Evolutionary conservation across 768 basidiomycete genomes (phyloP), one percentile per base, ranked within the genome.

Genomic region (Mycena polygramma): DNA sequence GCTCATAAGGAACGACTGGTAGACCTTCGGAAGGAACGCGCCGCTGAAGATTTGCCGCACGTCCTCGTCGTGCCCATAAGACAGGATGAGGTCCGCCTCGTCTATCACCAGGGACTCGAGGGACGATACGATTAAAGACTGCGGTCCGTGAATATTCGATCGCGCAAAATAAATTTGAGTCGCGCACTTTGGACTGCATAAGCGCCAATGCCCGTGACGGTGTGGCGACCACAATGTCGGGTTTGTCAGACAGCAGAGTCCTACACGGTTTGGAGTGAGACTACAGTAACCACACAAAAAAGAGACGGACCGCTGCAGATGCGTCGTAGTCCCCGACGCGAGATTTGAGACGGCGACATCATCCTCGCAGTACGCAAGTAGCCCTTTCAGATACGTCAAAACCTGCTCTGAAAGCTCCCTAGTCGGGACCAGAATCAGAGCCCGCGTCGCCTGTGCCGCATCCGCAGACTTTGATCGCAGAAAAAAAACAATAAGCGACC

Each of bases 21-120:
- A 94, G 69, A 93, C 90, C 79, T 90, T 92, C 63, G 92, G 95
- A 37, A 93, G 87, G 79, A 88, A 92, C 49, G 85, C 88, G 55
- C 89, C 94, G 64, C 81, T 86, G 70, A 93, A 91, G 24, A 88
- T 86, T 68, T 91, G 88, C 35, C 91, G 89, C 53, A 97, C 88
- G 69, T 96, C 95, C 76, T 96, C 94, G 70, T 96, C 93, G 73
- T 99, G 95, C 4, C 98, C 98, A 78, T 99, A 99, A 0, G 97
- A 98, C 22, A 99, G 86, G 61, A 99, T 94, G 45, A 99, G 89
- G 78, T 99, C 98, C 26, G 98, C 98, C 81, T 99, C 98, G 78
- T 99, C 98, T 66, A 99, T 97, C 36, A 97, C 93, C 20, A 99
- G 89, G 7, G 94, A 93, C 54, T 95, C 93, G 37, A 99, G 82